These are phyloP conservation scores for Termitomyces titanicus DNA, from an alignment of 768 basidiomycete genomes.

Conservation along the genomic window DNA sequence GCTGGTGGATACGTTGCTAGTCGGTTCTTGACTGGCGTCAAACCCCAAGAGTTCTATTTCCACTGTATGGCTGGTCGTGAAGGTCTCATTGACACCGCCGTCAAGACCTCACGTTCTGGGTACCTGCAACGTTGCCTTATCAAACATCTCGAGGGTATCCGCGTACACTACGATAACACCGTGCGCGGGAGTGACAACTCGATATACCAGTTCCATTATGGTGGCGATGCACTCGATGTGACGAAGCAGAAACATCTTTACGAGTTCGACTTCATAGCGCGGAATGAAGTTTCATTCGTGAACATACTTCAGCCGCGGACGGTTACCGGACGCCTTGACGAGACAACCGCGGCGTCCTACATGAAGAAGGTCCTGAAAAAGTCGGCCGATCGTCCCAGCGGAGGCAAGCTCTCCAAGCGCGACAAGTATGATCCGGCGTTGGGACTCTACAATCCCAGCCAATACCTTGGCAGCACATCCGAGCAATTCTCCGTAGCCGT, in stretches of 20 bases:
- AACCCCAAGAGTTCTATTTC: slow-evolving; percentile 99
- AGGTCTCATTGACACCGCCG: slow-evolving; percentile 98
- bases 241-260: slow-evolving; percentile 95
- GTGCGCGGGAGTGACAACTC: slow-evolving; percentile 94
- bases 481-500: slow-evolving; percentile 85
- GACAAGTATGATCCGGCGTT: slow-evolving; percentile 70
- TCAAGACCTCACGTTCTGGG: slow-evolving; percentile 97
- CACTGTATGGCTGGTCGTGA: slow-evolving; percentile 99
- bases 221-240: slow-evolving; percentile 94
- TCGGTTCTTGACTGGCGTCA: slow-evolving; percentile 97
- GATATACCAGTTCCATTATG: slow-evolving; percentile 94
- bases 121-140: slow-evolving; percentile 98
- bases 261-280: slow-evolving; percentile 90
- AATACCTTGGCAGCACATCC: slow-evolving; percentile 85
- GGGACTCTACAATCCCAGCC: slow-evolving; percentile 71
- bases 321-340: slow-evolving; percentile 56
- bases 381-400: slow-evolving; percentile 29
- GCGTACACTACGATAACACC: slow-evolving; percentile 97
- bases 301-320: slow-evolving; percentile 63
- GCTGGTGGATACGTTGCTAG: slow-evolving; percentile 98
- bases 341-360: slow-evolving; percentile 62
- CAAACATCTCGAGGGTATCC: slow-evolving; percentile 96
- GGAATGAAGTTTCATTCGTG: slow-evolving; percentile 78
- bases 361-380: slow-evolving; percentile 92
- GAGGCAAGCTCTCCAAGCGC: slow-evolving; percentile 28